Base-by-base conservation (phyloP, 768 basidiomycete species). In the Clitopilus hobsonii region DNA sequence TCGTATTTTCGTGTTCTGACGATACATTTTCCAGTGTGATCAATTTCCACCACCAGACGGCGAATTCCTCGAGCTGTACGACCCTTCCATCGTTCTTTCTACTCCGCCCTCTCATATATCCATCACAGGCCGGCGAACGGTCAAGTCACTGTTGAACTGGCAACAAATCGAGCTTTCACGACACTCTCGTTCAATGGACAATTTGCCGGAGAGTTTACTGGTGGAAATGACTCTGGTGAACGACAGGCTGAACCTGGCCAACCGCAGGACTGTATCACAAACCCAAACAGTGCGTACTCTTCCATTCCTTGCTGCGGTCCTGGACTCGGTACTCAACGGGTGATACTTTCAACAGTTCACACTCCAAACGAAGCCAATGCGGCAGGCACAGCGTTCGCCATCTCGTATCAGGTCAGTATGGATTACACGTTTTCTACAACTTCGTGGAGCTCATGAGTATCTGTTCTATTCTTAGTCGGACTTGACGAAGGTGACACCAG, bases 371-470 rank as follows among this genome's bases (percentile, higher is more conserved):
- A 77, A 53, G 66, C 74, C 6, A 76, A 68, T 66, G 79, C 80
- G 38, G 78, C 81, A 47, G 81, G 81, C 0, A 79, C 80, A 27
- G 80, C 77, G 6, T 81, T 83, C 55, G 80, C 80, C 14, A 83
- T 83, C 54, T 73, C 80, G 16, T 83, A 83, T 60, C 62, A 45
- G 41, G 41, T 45, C 10, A 11, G 41, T 16, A 11, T 11, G 41
- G 5, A 6, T 8, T 16, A 45, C 41, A 45, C 41, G 41, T 45
- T 45, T 23, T 2, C 2, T 45, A 10, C 41, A 14, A 45, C 10
- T 11, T 45, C n/a, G 18, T 20, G 22, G 41, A 45, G 41, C 41
- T 45, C 22, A 45, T 45, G 2, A n/a, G n/a, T n/a, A n/a, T n/a
- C 18, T 23, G 18, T 23, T 45, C 22, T 16, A 7, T 45, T 45